These are phyloP conservation scores for Leccinum subrobustum DNA, from an alignment of 1,284 basidiomycete genomes.

Conservation along the genomic window DNA sequence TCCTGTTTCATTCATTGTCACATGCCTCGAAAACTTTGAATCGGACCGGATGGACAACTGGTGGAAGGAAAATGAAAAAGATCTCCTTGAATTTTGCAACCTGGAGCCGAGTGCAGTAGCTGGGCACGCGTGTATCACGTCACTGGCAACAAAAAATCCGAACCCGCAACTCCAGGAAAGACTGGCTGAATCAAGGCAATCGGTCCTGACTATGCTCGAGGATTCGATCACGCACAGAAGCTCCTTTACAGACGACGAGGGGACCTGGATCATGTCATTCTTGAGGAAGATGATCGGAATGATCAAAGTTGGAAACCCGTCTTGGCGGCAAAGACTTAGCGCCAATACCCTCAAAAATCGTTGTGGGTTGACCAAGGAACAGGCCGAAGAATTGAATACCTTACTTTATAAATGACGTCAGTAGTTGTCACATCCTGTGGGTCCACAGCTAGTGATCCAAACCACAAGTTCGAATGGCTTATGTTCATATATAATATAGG, in stretches of 20 bases:
- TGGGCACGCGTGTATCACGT: slow-evolving; percentile 33
- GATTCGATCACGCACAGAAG: slow-evolving; percentile 21
- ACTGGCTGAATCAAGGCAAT: slow-evolving; percentile 14
- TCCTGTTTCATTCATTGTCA: slow-evolving; percentile 38
- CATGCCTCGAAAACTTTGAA: slow-evolving; percentile 34
- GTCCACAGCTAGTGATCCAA: background rate
- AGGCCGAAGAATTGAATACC: slow-evolving; percentile 21
- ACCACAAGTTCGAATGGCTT: background rate
- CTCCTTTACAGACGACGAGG: slow-evolving; percentile 14
- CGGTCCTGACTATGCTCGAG: slow-evolving; percentile 23
- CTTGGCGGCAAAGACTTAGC: slow-evolving; percentile 10
- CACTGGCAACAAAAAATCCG: slow-evolving; percentile 8
- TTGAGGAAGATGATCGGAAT: slow-evolving; percentile 16
- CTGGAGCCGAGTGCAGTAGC: slow-evolving; percentile 16
- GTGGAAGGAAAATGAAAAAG: slow-evolving; percentile 18
- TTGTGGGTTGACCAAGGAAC: slow-evolving; percentile 19
- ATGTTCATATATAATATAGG: background rate
- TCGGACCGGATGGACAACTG: slow-evolving; percentile 27
- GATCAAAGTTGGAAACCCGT: slow-evolving; percentile 8
- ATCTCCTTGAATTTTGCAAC: background rate
- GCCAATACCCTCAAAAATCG: slow-evolving; percentile 10
- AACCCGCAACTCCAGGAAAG: slow-evolving; percentile 3
- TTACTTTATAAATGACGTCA: slow-evolving; percentile 4
- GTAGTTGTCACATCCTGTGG: background rate
- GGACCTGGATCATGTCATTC: slow-evolving; percentile 26